Base-by-base conservation (phyloP, 768 basidiomycete genomes). In the Kockovaella imperatae region DNA sequence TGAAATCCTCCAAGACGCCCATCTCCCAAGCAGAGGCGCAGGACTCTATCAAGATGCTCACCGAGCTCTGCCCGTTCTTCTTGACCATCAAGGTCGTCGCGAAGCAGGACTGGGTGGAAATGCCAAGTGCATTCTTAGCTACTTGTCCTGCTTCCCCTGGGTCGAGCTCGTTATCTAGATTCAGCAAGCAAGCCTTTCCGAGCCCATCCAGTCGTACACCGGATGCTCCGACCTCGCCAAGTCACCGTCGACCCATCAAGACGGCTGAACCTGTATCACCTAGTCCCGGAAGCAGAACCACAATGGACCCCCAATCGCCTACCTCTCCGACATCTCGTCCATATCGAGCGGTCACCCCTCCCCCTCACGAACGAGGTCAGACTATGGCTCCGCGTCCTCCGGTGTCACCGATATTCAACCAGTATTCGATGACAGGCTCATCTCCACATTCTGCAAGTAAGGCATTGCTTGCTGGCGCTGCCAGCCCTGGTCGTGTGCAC, bases 1-100 rank as follows among this genome's bases (percentile, higher is more conserved):
- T 73, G 23, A 69, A 71, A 50, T 65, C 62, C 8, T 70, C 69
- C 26, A 72, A 72, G 46, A 64, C 67, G 17, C 70, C 67, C 13
- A 71, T 73, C 40, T 70, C 68, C 5, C 5, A 39, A 69, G 71
- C 67, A 21, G 71, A 72, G 53, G 69, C 71, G 4, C 52, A 59
- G 47, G 48, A 65, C 17, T 71, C 69, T 5, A 53, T 72, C 4
- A 35, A 50, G n/a, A 50, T 72, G 35, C 49, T 72, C 11, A 59
- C 60, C 4, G 35, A 56, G n/a, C 58, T 72, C 8, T 72, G 69
- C 36, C 71, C 71, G 7, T 63, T 60, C 52, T 72, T 72, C 54
- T 57, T 72, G 15, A 57, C 53, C 4, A 35, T 53, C 25, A 60
- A 64, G 31, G 53, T 36, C 3, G 54, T 70, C 23, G 58, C 47